These are phyloP conservation scores for Claviceps sorghi DNA, from an alignment of 2,329 filamentous ascomycete species.

Conservation along the genomic window DNA sequence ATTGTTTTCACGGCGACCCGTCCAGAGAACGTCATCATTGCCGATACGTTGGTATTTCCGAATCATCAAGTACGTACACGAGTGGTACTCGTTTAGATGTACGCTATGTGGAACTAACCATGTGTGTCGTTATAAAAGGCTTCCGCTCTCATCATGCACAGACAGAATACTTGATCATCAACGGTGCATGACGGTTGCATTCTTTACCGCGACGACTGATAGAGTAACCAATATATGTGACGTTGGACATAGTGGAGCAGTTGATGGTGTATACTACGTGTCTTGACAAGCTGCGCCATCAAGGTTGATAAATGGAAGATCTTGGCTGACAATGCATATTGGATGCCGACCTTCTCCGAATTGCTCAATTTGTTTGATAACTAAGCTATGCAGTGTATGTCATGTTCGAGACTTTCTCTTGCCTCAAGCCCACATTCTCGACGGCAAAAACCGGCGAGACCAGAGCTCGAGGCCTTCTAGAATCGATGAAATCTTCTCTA, in stretches of 20 bases:
- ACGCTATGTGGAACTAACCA: neutral
- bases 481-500: conserved; percentile 32
- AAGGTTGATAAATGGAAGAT: neutral
- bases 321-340: neutral
- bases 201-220: neutral
- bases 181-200: neutral
- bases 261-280: neutral
- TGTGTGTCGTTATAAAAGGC: conserved; percentile 10
- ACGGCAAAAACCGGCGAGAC: conserved; percentile 12
- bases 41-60: conserved; percentile 75
- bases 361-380: neutral
- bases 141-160: conserved; percentile 19
- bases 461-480: conserved; percentile 24
- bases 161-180: conserved; percentile 8
- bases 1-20: conserved; percentile 74
- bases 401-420: conserved; percentile 30
- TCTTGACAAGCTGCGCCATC: neutral
- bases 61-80: conserved; percentile 60
- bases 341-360: neutral
- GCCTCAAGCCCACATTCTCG: conserved; percentile 21
- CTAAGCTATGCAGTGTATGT: neutral
- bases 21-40: conserved; percentile 79
- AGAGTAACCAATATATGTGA: neutral
- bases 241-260: no score
- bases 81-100: neutral